phyloP scores from a whole-genome alignment of 2,329 filamentous ascomycete genomes.

The Zarea fungicola region DNA sequence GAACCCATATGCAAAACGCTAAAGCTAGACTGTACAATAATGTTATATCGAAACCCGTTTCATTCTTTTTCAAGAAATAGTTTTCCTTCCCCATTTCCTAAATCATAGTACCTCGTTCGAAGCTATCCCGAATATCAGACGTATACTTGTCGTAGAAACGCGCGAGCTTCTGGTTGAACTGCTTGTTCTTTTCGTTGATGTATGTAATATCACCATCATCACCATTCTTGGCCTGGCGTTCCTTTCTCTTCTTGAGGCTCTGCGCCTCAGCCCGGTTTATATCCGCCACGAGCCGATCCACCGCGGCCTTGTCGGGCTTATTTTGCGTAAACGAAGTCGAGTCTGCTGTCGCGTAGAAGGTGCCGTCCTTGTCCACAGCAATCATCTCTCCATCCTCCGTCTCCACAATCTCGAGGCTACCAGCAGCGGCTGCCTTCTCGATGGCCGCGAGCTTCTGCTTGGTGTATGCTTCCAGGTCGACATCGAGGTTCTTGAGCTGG shows the following conservation, averaged over 20 bases:
- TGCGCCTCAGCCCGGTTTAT: slow-evolving; percentile 83
- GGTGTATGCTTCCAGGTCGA: slow-evolving; percentile 80
- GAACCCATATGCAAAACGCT: slow-evolving; percentile 14
- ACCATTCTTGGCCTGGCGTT: slow-evolving; percentile 70
- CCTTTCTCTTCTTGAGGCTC: slow-evolving; percentile 77
- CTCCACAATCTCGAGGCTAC: slow-evolving; percentile 88
- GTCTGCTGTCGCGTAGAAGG: slow-evolving; percentile 85
- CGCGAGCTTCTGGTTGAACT: slow-evolving; percentile 96
- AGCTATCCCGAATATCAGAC: slow-evolving; percentile 91
- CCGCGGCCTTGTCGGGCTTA: slow-evolving; percentile 77
- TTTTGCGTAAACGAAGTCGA: slow-evolving; percentile 76
- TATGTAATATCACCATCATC: slow-evolving; percentile 92
- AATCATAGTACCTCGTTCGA: slow-evolving; percentile 95
- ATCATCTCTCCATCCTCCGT: slow-evolving; percentile 93
- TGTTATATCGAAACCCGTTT: background rate
- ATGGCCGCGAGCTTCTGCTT: slow-evolving; percentile 79
- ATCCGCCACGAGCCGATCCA: slow-evolving; percentile 83
- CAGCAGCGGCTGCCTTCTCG: slow-evolving; percentile 76
- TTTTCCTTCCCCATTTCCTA: slow-evolving; percentile 39
- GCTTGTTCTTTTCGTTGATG: slow-evolving; percentile 99
- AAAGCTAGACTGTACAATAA: slow-evolving; percentile 30
- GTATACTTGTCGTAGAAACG: slow-evolving; percentile 99
- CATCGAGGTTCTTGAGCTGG: slow-evolving; percentile 71
- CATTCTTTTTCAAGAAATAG: slow-evolving; percentile 1
- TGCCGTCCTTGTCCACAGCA: slow-evolving; percentile 84